phyloP scores from a whole-genome alignment of 805 yeast species.

The Zygosaccharomyces lentus region DNA sequence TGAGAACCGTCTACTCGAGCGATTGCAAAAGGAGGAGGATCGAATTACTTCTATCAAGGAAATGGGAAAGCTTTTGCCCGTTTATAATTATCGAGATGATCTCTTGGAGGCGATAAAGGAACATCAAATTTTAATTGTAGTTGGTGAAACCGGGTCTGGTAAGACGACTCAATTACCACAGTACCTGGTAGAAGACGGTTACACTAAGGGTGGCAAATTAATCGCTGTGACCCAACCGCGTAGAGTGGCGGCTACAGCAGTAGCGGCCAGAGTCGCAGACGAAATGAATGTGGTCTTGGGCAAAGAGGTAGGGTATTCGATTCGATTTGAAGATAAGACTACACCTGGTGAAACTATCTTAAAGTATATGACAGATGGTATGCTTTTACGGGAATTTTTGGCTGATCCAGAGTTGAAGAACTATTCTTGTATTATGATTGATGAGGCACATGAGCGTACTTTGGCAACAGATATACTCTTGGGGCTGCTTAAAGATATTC shows the following conservation, averaged over 20 bases:
- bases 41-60: slow-evolving; percentile 39
- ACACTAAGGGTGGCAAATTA: slow-evolving; percentile 50
- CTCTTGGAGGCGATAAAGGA: slow-evolving; percentile 55
- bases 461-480: slow-evolving; percentile 81
- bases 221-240: slow-evolving; percentile 93
- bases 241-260: slow-evolving; percentile 90
- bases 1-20: slow-evolving; percentile 20
- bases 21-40: slow-evolving; percentile 28
- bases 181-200: slow-evolving; percentile 78
- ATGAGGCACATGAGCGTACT: slow-evolving; percentile 97
- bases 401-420: slow-evolving; percentile 62
- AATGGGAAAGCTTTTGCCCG: slow-evolving; percentile 68
- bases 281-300: slow-evolving; percentile 85
- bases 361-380: slow-evolving; percentile 95
- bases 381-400: slow-evolving; percentile 79
- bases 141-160: slow-evolving; percentile 92
- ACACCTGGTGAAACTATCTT: slow-evolving; percentile 55
- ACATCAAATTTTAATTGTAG: slow-evolving; percentile 68
- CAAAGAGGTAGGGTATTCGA: slow-evolving; percentile 78
- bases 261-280: slow-evolving; percentile 86
- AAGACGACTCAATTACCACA: slow-evolving; percentile 94
- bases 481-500: slow-evolving; percentile 71
- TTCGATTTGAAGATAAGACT: slow-evolving; percentile 81
- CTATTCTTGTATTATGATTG: slow-evolving; percentile 85
- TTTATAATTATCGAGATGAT: slow-evolving; percentile 55